Evolutionary conservation across 2,329 filamentous ascomycete genomes (phyloP), one percentile per base, ranked within the genome.

Genomic region (Talaromyces albobiverticillius): DNA sequence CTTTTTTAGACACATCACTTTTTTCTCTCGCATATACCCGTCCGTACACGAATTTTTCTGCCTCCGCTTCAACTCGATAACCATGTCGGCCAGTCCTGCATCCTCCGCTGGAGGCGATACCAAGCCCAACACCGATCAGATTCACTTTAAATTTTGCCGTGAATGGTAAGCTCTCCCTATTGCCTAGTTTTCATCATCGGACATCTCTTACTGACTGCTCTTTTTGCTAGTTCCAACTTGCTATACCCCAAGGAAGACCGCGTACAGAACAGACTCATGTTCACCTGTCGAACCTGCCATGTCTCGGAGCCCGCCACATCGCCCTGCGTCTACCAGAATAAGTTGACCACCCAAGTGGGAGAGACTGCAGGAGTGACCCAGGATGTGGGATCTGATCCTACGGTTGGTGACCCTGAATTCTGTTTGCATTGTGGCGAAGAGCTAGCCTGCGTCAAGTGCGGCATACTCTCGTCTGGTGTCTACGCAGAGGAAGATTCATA

Each of bases 361-460:
- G 94, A 96, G 76, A 97, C 93, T 38, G 93, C 94, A 56, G 94
- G 95, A 76, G 93, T 97, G 66, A 96, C 93, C 58, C 90, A 95
- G 75, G 95, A 99, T 76, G 92, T 99, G 67, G 90, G 88, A 69
- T 92, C 90, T 68, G 94, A 99, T 82, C 94, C 94, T 75, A 99
- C 95, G 85, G 93, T 99, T 87, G 83, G 93, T 96, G 55, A 70
- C 61, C 76, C 79, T 51, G 73, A 71, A 56, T 71, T 83, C 60
- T 85, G 82, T 70, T 79, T 76, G 54, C 75, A 82, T 63, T 85
- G 83, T 63, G 82, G 82, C 43, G 75, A 82, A 58, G 75, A 79
- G 63, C 77, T 84, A 57, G 67, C 76, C 57, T 84, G 82, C 70
- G 72, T 71, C 49, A 70, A 74, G 55, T 84, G 82, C 66, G 78